Conservation (phyloP, 148 eudicot genomes). For the Camellia lanceoleosa region DNA sequence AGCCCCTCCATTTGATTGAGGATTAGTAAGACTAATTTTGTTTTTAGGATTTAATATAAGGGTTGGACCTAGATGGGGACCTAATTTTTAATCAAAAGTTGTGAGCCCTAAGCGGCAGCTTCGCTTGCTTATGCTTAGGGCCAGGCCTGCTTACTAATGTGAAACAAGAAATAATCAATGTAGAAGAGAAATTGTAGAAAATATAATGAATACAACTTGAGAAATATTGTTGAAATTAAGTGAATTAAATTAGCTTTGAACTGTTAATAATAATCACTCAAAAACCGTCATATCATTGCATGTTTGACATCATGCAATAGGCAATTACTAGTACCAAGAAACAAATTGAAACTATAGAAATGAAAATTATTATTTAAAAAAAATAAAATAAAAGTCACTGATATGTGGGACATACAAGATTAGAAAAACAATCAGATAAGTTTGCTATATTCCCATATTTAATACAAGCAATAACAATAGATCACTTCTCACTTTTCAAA, state of each 20-base stretch:
- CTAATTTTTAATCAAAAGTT: too few species aligned
- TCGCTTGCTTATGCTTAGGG: too few species aligned
- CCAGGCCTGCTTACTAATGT: too few species aligned
- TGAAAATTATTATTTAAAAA: not conserved
- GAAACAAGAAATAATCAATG: too few species aligned
- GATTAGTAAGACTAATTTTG: too few species aligned
- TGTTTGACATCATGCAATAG: too few species aligned
- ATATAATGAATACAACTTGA: not conserved
- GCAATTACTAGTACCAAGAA: not conserved
- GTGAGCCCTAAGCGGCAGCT: too few species aligned
- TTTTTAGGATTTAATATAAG: too few species aligned
- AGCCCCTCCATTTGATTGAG: too few species aligned
- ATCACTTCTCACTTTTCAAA: not conserved
- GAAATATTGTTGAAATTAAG: not conserved
- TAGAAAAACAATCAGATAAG: not conserved
- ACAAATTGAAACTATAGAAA: not conserved
- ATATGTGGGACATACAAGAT: constrained; percentile 2
- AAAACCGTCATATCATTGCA: not conserved
- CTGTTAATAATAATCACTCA: not conserved
- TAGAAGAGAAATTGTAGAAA: not conserved
- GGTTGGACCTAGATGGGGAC: too few species aligned
- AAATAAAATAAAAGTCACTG: not conserved
- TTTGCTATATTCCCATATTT: not conserved
- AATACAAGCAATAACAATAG: not conserved
- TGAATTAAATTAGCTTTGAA: not conserved